Evolutionary conservation across 768 basidiomycete species (phyloP).

Genomic region (Chiua virens): DNA sequence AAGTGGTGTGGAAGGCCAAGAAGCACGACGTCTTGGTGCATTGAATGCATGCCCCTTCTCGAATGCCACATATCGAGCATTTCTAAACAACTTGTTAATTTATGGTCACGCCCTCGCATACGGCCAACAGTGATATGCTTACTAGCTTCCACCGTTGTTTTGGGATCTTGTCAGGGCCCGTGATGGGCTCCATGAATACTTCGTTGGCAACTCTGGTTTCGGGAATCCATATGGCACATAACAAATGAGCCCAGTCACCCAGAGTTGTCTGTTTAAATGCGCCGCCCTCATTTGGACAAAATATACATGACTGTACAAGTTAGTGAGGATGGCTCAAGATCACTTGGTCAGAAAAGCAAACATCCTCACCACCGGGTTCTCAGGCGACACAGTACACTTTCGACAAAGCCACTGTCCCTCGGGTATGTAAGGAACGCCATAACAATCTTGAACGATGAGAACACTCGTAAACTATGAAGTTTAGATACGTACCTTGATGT

Average conservation of each 20-base stretch:
- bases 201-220: constrained; percentile 92
- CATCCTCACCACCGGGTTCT: constrained; percentile 83
- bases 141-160: constrained; percentile 96
- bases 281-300: constrained; percentile 96
- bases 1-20: constrained; percentile 92
- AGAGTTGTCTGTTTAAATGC: constrained; percentile 96
- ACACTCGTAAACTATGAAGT: background rate
- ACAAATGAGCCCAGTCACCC: constrained; percentile 93
- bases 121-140: constrained; percentile 29
- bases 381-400: constrained; percentile 97
- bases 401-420: constrained; percentile 99
- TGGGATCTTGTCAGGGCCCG: constrained; percentile 81
- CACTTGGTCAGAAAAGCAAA: background rate
- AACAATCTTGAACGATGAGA: constrained; percentile 71
- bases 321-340: background rate
- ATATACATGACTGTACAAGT: constrained; percentile 71
- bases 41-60: constrained; percentile 89
- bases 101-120: background rate
- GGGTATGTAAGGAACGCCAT: constrained; percentile 98
- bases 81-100: constrained; percentile 37
- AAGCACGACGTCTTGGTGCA: constrained; percentile 90
- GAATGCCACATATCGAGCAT: constrained; percentile 62
- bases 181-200: constrained; percentile 97
- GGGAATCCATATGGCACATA: constrained; percentile 97
- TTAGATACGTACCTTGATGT: constrained; percentile 80